These are phyloP conservation scores for Pleurozium schreberi DNA, from an alignment of 225 moss, liverwort and hornwort genomes.

Conservation along the genomic window DNA sequence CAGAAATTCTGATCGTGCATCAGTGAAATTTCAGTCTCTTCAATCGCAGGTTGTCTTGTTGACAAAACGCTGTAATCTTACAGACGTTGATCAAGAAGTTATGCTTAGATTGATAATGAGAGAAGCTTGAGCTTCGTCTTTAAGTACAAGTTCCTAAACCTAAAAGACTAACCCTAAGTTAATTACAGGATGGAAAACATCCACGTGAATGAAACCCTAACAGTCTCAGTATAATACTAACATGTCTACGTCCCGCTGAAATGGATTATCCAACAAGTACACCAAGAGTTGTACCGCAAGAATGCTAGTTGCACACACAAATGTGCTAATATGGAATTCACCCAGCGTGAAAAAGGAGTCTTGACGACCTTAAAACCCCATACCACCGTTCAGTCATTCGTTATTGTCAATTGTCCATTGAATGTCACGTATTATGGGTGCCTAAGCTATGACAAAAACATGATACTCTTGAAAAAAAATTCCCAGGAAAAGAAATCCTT, in stretches of 20 bases:
- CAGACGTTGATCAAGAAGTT: no score
- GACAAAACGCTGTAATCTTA: no score
- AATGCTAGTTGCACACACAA: background rate
- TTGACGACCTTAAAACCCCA: no score
- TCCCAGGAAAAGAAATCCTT: background rate
- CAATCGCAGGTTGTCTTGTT: background rate
- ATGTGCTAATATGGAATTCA: background rate
- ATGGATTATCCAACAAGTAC: background rate
- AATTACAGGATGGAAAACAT: no score
- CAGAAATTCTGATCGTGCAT: background rate
- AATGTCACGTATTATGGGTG: background rate
- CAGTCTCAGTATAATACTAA: no score
- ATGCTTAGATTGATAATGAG: no score
- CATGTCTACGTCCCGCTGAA: background rate
- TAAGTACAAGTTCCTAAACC: no score
- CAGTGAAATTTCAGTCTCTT: background rate
- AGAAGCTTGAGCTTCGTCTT: no score
- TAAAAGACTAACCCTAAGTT: no score
- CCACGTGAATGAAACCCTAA: no score
- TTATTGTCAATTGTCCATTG: background rate
- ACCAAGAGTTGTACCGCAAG: background rate
- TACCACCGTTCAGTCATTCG: background rate
- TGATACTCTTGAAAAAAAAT: background rate
- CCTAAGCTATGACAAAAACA: no score
- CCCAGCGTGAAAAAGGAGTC: background rate